Evolutionary conservation across 768 basidiomycete species (phyloP).

Genomic region (Filobasidium wieringae): DNA sequence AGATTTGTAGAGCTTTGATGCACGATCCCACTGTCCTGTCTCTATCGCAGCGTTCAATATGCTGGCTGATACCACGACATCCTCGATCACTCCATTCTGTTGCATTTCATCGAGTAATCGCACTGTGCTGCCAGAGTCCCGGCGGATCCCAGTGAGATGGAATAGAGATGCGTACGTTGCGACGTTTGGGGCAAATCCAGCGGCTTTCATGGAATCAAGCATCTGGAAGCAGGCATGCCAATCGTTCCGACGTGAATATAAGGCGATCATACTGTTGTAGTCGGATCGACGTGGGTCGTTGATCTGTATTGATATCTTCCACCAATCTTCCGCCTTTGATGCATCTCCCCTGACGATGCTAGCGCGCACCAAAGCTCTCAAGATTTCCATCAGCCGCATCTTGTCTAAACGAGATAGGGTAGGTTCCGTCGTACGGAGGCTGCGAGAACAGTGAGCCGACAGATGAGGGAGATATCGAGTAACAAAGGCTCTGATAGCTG

Average conservation of each 20-base stretch:
- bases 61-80: conserved; percentile 40
- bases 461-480: no score
- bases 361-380: neutral
- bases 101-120: neutral
- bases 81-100: conserved; percentile 20
- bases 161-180: neutral
- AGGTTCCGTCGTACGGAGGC: no score
- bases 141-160: neutral
- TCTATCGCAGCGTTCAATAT: conserved; percentile 76
- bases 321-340: neutral
- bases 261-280: neutral
- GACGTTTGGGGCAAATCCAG: no score
- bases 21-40: conserved; percentile 65
- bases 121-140: neutral
- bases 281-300: neutral
- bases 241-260: neutral
- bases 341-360: neutral
- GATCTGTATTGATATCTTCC: neutral
- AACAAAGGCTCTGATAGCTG: no score
- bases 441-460: no score
- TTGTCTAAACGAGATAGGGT: no score
- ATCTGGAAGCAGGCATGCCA: neutral
- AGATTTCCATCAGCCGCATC: no score
- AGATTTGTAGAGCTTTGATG: conserved; percentile 58
- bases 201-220: neutral